phyloP scores from a whole-genome alignment of 192 early-diverging fungal species.

The Pilaira anomala region DNA sequence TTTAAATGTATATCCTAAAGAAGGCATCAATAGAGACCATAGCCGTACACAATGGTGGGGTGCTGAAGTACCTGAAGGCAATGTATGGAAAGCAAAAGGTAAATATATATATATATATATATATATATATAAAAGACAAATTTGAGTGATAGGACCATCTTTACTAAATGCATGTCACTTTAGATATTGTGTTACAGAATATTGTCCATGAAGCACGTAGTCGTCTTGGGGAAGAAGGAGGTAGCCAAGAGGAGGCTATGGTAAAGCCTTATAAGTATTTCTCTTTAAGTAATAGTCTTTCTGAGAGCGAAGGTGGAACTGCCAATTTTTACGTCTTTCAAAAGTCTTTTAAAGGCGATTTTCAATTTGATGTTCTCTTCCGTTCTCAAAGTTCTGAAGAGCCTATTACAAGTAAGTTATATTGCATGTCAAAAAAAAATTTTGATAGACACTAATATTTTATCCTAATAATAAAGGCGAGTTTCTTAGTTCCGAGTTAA shows the following conservation, averaged over 20 bases:
- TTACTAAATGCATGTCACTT: not conserved
- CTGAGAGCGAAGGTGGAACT: slow-evolving; percentile 22
- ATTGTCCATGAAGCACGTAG: slow-evolving; percentile 30
- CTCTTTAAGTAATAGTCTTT: slow-evolving; percentile 34
- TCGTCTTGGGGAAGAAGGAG: slow-evolving; percentile 7
- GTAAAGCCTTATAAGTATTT: slow-evolving; percentile 20
- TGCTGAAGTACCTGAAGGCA: slow-evolving; percentile 29
- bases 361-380: slow-evolving; percentile 63
- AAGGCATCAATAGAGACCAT: slow-evolving; percentile 21
- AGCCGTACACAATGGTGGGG: slow-evolving; percentile 41
- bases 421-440: no score
- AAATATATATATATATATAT: not conserved
- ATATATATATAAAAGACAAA: no score
- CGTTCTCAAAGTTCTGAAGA: slow-evolving; percentile 36
- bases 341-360: slow-evolving; percentile 56
- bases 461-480: slow-evolving; percentile 14
- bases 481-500: not conserved
- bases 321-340: slow-evolving; percentile 63
- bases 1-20: slow-evolving; percentile 17
- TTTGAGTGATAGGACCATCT: not conserved
- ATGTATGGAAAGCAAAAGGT: slow-evolving; percentile 57
- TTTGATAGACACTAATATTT: not conserved
- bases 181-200: slow-evolving; percentile 34
- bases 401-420: slow-evolving; percentile 9
- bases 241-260: slow-evolving; percentile 16